Conservation (phyloP, 208 protist genomes). For the Crithidia acanthocephali region DNA sequence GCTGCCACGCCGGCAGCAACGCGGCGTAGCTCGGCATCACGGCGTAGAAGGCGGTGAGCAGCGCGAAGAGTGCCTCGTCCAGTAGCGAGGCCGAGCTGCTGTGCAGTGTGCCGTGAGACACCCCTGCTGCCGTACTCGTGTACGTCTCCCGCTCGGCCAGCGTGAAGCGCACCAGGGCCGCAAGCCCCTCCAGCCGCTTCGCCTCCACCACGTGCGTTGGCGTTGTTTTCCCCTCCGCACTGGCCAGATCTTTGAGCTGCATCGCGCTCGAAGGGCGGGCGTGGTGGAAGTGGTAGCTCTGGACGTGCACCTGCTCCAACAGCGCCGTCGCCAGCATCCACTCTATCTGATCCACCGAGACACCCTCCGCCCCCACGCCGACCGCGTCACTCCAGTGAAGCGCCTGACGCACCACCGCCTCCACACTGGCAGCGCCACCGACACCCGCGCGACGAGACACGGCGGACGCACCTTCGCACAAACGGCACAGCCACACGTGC, state of each 20-base stretch:
- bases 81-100: background rate
- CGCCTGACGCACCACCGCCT: conserved; percentile 17
- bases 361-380: background rate
- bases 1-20: conserved; percentile 33
- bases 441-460: background rate
- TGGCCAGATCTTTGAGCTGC: background rate
- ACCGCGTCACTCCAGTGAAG: background rate
- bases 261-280: background rate
- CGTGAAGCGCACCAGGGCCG: conserved; percentile 24
- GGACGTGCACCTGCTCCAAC: conserved; percentile 27
- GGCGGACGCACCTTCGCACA: conserved; percentile 7
- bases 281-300: conserved; percentile 28
- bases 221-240: background rate
- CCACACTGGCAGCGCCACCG: conserved; percentile 9
- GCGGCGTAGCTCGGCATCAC: conserved; percentile 29
- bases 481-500: conserved; percentile 21
- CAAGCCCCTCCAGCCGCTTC: conserved; percentile 19
- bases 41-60: conserved; percentile 22
- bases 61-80: conserved; percentile 14
- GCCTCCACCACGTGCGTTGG: conserved; percentile 16
- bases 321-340: conserved; percentile 32
- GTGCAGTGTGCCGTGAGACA: background rate
- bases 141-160: conserved; percentile 12
- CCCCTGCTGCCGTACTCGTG: background rate
- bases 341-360: conserved; percentile 1